Evolutionary conservation across 2,329 filamentous ascomycete genomes (phyloP), one percentile per base, ranked within the genome.

Genomic region (Zelopaecilomyces penicillatus): DNA sequence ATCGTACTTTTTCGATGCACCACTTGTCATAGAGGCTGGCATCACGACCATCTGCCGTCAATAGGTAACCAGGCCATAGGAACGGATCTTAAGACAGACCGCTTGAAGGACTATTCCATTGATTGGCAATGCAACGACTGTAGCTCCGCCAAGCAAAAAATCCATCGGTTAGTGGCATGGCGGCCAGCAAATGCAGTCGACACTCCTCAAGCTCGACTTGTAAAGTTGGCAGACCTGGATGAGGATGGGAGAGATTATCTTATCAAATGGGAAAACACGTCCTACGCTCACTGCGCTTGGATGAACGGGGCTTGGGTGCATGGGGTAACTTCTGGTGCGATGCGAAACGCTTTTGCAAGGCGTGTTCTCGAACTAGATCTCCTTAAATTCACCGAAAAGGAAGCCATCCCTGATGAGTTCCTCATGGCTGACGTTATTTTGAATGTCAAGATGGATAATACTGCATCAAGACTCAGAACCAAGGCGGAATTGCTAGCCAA

Each of bases 401-500:
- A 94, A 37, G 93, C 93, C 1, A 82, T 98, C 38, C 87, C 89
- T 0, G 87, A 95, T 52, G 88, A 95, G 48, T 95, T 78, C 58
- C 70, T 96, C 7, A 79, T 86, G 8, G 75, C 90, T 6, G 93
- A 98, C 55, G 88, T 98, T 52, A 75, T 98, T n/a, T 80, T 98
- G 39, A 78, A 87, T 47, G 83, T 94, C 40, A 80, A 80, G 46
- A 76, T 77, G 52, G 70, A 61, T 26, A 58, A 64, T 5, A 53
- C 56, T 0, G 52, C 78, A 35, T 70, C 78, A 5, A 65, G 48
- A 5, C 65, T 78, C 8, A 74, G 75, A 30, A 80, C 76, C 28
- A 80, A 85, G 52, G 78, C 83, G 42, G 74, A 83, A 11, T 87
- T 93, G 55, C 71, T 88, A 48, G 75, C 75, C 33, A 80, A 85